Conservation (phyloP, 306 rosid species). For the Inga oerstediana region DNA sequence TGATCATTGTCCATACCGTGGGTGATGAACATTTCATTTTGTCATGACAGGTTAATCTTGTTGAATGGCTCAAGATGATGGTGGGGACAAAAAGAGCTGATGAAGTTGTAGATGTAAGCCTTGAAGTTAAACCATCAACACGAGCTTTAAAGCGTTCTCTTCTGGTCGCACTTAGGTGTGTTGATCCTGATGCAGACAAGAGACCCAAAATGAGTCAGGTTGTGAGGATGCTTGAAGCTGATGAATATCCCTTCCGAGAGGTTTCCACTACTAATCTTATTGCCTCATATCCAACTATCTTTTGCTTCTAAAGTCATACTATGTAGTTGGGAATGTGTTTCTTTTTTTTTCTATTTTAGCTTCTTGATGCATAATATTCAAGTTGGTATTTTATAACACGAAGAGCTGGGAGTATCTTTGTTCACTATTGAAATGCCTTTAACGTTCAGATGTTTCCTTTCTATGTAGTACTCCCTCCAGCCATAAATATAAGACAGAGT, state of each 20-base stretch:
- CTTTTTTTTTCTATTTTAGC: neutral
- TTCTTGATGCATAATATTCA: conserved; percentile 3
- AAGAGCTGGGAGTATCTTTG: neutral
- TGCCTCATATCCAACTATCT: neutral
- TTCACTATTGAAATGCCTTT: neutral
- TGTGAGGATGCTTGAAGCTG: conserved; percentile 91
- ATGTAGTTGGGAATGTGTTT: neutral
- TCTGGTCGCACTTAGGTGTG: conserved; percentile 86
- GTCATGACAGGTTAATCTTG: conserved; percentile 84
- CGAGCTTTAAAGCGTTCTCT: conserved; percentile 85
- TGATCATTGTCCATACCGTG: conserved; percentile 5
- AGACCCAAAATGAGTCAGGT: conserved; percentile 97
- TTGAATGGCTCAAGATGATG: conserved; percentile 97
- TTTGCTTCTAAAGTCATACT: neutral
- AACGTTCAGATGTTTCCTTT: neutral
- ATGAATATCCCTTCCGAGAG: conserved; percentile 87
- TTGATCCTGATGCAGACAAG: conserved; percentile 84
- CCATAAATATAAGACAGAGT: too few species aligned
- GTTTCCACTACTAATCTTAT: conserved; percentile 43
- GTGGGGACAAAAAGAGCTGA: conserved; percentile 92
- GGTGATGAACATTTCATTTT: conserved; percentile 28
- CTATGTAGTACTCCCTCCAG: neutral
- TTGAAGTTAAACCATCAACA: conserved; percentile 76
- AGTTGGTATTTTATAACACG: neutral
- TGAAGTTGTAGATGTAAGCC: conserved; percentile 78